phyloP scores from a whole-genome alignment of 1,284 basidiomycete genomes.

The Flammula alnicola region DNA sequence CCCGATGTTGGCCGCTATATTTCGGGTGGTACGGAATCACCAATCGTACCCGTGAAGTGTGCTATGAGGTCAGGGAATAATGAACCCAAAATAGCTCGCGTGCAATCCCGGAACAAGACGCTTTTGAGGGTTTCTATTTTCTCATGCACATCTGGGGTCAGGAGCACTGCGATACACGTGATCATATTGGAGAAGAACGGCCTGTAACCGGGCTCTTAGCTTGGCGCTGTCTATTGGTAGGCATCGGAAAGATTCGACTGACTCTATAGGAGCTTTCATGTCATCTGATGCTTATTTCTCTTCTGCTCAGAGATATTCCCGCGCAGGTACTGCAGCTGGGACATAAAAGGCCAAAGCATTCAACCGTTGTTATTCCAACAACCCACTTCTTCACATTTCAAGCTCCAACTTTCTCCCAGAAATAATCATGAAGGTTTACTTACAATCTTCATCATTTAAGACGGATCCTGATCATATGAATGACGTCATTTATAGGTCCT shows the following conservation, averaged over 20 bases:
- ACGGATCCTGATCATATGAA: constrained; percentile 1
- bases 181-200: constrained; percentile 7
- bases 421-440: constrained; percentile 41
- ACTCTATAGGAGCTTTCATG: constrained; percentile 11
- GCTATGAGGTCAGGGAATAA: background rate
- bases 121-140: constrained; percentile 3
- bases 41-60: no score
- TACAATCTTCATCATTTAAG: background rate
- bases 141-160: constrained; percentile 1
- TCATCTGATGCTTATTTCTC: constrained; percentile 21
- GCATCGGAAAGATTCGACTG: constrained; percentile 25
- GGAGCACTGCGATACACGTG: constrained; percentile 15
- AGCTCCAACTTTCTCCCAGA: constrained; percentile 7
- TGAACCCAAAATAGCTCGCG: constrained; percentile 8
- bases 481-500: constrained; percentile 58
- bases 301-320: constrained; percentile 15
- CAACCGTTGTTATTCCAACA: constrained; percentile 11
- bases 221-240: constrained; percentile 3
- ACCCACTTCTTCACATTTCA: constrained; percentile 13
- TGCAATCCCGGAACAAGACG: constrained; percentile 24
- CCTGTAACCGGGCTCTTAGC: background rate
- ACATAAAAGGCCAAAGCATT: constrained; percentile 25
- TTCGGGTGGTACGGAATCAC: no score
- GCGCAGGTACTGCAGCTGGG: constrained; percentile 11
- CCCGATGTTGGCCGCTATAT: no score